phyloP scores from a whole-genome alignment of 257 asterid genomes.

The Solanum infundibuliforme region DNA sequence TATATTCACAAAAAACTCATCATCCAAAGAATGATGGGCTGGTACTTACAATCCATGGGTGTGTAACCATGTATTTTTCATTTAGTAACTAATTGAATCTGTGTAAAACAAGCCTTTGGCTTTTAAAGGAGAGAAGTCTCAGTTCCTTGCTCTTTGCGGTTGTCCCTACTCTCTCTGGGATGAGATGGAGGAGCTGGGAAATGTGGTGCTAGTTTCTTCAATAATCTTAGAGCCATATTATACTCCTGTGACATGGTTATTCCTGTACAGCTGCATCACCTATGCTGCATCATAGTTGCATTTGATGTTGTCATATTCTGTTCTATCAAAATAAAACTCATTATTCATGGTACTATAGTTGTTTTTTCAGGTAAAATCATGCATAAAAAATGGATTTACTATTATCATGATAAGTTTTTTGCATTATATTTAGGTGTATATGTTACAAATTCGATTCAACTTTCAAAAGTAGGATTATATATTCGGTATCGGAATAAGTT shows the following conservation, averaged over 20 bases:
- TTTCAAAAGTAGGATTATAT: not conserved
- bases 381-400: not conserved
- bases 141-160: not conserved
- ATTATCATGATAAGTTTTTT: not conserved
- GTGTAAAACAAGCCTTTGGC: not conserved
- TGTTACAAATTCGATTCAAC: not conserved
- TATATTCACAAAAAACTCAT: too few species aligned
- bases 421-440: not conserved
- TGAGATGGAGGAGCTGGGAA: not conserved
- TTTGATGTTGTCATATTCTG: not conserved
- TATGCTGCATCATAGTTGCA: not conserved
- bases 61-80: not conserved
- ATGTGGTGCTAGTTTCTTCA: not conserved
- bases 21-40: not conserved
- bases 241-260: not conserved
- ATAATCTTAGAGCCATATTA: not conserved
- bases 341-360: not conserved
- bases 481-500: not conserved
- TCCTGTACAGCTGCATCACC: not conserved
- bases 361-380: not conserved
- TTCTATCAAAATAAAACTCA: not conserved
- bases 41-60: not conserved
- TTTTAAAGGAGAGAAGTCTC: not conserved
- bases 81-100: not conserved
- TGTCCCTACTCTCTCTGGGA: not conserved